Conservation (phyloP, 23 red algal species). For the Gracilaria gracilis region DNA sequence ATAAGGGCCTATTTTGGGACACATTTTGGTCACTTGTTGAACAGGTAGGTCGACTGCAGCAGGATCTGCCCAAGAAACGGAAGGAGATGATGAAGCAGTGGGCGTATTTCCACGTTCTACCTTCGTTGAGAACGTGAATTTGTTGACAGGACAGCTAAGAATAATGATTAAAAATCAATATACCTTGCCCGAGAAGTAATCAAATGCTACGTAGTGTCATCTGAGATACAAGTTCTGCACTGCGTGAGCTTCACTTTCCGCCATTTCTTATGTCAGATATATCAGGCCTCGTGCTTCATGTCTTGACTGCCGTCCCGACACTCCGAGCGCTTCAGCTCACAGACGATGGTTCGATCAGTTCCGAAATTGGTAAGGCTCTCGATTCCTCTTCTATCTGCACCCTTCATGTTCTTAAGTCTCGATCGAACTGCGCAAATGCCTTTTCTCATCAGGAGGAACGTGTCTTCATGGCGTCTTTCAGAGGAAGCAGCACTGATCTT, state of each 20-base stretch:
- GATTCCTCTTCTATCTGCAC: not conserved
- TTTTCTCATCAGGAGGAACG: not conserved
- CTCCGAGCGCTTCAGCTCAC: slow-evolving; percentile 10
- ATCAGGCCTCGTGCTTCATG: not conserved
- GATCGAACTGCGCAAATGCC: not conserved
- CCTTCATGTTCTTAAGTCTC: not conserved
- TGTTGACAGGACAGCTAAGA: too few species aligned
- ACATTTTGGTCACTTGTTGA: too few species aligned
- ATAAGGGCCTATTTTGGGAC: too few species aligned
- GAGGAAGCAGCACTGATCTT: not conserved
- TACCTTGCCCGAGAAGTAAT: too few species aligned
- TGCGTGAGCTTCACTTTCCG: slow-evolving; percentile 11
- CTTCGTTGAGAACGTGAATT: too few species aligned
- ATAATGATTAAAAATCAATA: too few species aligned
- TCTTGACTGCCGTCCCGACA: not conserved
- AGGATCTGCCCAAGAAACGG: too few species aligned
- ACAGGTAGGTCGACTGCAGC: too few species aligned
- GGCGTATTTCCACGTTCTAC: too few species aligned
- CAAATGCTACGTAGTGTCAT: slow-evolving; percentile 7
- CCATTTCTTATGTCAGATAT: not conserved
- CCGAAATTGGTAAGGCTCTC: not conserved
- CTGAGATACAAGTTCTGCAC: slow-evolving; percentile 13
- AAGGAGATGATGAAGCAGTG: too few species aligned
- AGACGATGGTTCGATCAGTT: slow-evolving; percentile 20
- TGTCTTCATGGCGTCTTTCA: slow-evolving; percentile 15